Base-by-base conservation (phyloP, 345 rosid species). In the Sapria himalayana region DNA sequence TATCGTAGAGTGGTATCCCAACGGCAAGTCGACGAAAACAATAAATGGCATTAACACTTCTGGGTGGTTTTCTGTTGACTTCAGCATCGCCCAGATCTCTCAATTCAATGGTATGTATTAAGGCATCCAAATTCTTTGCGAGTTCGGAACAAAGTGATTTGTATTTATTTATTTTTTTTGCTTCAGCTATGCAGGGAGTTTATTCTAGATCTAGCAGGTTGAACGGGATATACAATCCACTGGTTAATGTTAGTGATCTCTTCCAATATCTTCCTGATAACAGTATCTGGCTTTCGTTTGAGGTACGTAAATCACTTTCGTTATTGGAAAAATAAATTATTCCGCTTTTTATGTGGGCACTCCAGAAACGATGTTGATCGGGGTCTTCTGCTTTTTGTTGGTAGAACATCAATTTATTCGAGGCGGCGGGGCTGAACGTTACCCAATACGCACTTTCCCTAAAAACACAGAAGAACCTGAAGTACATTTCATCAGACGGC, bases 401-500 rank as follows among this genome's bases (percentile, higher is more conserved):
- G n/a, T n/a, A n/a, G n/a, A n/a, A n/a, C n/a, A n/a, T n/a, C n/a
- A n/a, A n/a, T n/a, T n/a, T n/a, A n/a, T n/a, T n/a, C n/a, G n/a
- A n/a, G n/a, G n/a, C n/a, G n/a, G n/a, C n/a, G n/a, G n/a, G n/a
- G n/a, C n/a, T n/a, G n/a, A n/a, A n/a, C n/a, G n/a, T n/a, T n/a
- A n/a, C n/a, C n/a, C n/a, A n/a, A n/a, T n/a, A n/a, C n/a, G n/a
- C n/a, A n/a, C n/a, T n/a, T n/a, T n/a, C n/a, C n/a, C n/a, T n/a
- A n/a, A n/a, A n/a, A n/a, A n/a, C n/a, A n/a, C n/a, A n/a, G n/a
- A n/a, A n/a, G n/a, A n/a, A n/a, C n/a, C n/a, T n/a, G n/a, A n/a
- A n/a, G 49, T 74, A 66, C 41, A 71, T 89, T 55, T 89, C 98
- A 17, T 89, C 98, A 39, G 94, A 93, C 1, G 95, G 82, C 31